phyloP scores from a whole-genome alignment of 805 yeast genomes.

The Yamadazyma olivae region DNA sequence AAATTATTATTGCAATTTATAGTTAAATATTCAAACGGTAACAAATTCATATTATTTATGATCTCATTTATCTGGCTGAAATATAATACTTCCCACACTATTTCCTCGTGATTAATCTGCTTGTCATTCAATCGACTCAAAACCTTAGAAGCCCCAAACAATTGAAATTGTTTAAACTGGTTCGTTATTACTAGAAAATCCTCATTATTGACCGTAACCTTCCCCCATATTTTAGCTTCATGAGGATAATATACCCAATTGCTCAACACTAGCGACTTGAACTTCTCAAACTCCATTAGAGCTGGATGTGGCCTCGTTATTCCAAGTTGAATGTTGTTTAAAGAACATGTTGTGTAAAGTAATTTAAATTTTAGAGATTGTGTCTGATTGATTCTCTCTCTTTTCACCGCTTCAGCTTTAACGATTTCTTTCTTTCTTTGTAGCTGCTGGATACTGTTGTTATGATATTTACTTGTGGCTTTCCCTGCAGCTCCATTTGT shows the following conservation, averaged over 20 bases:
- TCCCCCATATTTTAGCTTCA: constrained; percentile 12
- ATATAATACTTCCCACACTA: background rate
- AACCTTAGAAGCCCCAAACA: constrained; percentile 5
- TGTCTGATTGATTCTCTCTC: constrained; percentile 1
- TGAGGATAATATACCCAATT: constrained; percentile 3
- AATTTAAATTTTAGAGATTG: constrained; percentile 8
- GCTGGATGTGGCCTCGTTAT: constrained; percentile 6
- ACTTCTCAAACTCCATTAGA: constrained; percentile 9
- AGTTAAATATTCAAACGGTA: constrained; percentile 13
- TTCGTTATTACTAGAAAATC: constrained; percentile 9
- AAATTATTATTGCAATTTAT: constrained; percentile 9
- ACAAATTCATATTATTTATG: constrained; percentile 6
- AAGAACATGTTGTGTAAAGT: constrained; percentile 5
- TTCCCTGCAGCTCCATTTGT: constrained; percentile 23
- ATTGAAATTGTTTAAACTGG: constrained; percentile 10
- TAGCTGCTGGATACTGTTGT: constrained; percentile 23
- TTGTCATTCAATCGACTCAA: background rate
- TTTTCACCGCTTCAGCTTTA: background rate
- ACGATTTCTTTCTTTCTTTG: constrained; percentile 15
- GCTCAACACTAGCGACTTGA: constrained; percentile 3
- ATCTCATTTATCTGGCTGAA: constrained; percentile 6
- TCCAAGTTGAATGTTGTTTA: constrained; percentile 11
- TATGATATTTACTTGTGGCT: constrained; percentile 29
- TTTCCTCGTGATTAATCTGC: background rate
- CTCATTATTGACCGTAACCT: constrained; percentile 4